Conservation (phyloP, 1,284 basidiomycete species). For the Ceratobasidium sp. region DNA sequence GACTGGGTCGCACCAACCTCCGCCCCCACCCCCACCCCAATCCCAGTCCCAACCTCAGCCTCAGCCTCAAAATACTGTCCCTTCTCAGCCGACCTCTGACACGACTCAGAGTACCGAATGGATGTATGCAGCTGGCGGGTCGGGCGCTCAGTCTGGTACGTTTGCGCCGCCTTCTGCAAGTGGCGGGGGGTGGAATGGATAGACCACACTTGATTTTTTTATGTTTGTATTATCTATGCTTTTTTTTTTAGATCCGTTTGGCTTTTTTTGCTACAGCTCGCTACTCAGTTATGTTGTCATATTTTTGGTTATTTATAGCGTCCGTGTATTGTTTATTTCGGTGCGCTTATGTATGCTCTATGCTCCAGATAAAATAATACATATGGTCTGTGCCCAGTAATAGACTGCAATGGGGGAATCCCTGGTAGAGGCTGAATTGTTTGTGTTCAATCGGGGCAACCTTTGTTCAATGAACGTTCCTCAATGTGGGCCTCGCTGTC, state of each 20-base stretch:
- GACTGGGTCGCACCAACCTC: background rate
- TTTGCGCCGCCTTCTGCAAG: too few relatives aligned
- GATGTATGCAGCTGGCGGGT: conserved; percentile 1
- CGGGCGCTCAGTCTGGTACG: too few relatives aligned
- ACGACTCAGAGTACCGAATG: background rate
- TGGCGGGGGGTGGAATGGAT: too few relatives aligned
- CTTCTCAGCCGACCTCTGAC: background rate
- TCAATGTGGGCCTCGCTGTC: too few relatives aligned
- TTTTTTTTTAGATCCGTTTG: background rate
- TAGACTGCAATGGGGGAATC: too few relatives aligned
- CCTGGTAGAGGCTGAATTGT: too few relatives aligned
- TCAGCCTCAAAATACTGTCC: background rate
- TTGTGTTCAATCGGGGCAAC: too few relatives aligned
- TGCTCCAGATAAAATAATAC: too few relatives aligned
- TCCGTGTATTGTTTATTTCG: background rate
- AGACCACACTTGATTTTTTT: too few relatives aligned
- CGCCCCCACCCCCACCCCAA: background rate
- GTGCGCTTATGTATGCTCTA: background rate
- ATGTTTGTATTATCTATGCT: background rate
- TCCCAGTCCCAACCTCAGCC: background rate
- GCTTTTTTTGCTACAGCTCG: background rate
- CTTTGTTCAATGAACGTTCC: too few relatives aligned
- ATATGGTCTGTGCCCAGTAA: too few relatives aligned
- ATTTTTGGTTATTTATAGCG: conserved; percentile 1
- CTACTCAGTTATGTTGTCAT: background rate